phyloP scores from a whole-genome alignment of 2,329 filamentous ascomycete species.

The Calycina marina region DNA sequence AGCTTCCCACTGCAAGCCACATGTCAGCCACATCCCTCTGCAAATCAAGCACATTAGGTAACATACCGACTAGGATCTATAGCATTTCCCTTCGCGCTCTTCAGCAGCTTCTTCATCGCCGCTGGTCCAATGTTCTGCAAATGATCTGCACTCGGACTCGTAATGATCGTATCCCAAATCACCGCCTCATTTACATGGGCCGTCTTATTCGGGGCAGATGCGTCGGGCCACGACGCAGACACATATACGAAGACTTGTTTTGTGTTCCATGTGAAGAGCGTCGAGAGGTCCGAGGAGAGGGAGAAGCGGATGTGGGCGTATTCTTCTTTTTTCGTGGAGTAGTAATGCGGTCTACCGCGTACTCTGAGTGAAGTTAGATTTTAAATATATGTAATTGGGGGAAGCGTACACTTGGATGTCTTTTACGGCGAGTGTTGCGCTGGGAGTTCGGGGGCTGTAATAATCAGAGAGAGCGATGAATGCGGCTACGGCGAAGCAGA shows the following conservation, averaged over 20 bases:
- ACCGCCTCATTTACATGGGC: conserved; percentile 51
- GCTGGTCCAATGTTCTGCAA: conserved; percentile 44
- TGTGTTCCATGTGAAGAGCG: conserved; percentile 98
- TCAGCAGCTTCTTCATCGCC: conserved; percentile 46
- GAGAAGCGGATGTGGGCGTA: conserved; percentile 92
- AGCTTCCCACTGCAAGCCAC: conserved; percentile 53
- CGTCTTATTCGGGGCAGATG: conserved; percentile 13
- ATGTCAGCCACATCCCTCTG: conserved; percentile 2
- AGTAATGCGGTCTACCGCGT: conserved; percentile 90
- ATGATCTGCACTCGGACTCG: conserved; percentile 50
- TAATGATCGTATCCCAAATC: conserved; percentile 94
- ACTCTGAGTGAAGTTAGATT: conserved; percentile 36
- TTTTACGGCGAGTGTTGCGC: conserved; percentile 46
- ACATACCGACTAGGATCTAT: conserved; percentile 30
- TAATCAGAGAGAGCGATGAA: conserved; percentile 73
- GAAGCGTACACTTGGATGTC: conserved; percentile 70
- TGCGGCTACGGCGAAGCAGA: conserved; percentile 66
- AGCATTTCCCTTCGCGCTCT: conserved; percentile 42
- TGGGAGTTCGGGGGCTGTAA: conserved; percentile 52
- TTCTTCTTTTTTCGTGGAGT: conserved; percentile 82
- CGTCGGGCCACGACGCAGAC: conserved; percentile 55
- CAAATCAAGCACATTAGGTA: conserved; percentile 2
- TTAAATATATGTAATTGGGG: background rate
- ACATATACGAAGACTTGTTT: conserved; percentile 97
- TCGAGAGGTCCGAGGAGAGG: conserved; percentile 76